A percentile compares a stretch with the other conserved stretches of the same genome.
phyloP scores from a whole-genome alignment of 2,329 filamentous ascomycete species.

The Microcyclosporella mali region DNA sequence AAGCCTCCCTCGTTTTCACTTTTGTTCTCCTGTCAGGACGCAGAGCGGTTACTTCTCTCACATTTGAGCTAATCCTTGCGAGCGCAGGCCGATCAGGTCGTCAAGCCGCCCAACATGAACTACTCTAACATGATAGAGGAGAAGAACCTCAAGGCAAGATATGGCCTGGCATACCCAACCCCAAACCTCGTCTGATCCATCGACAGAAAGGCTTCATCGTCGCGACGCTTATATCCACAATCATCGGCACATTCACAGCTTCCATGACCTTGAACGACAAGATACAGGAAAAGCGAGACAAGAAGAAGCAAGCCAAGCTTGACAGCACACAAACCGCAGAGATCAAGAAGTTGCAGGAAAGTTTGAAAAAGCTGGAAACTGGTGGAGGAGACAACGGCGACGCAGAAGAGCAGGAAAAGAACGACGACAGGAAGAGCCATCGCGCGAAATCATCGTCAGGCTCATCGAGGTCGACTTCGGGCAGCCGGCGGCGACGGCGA shows the following conservation, averaged over 20 bases:
- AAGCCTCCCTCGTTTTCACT: too few relatives aligned
- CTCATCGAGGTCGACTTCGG: constrained; percentile 15
- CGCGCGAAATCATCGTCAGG: constrained; percentile 1
- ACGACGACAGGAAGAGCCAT: constrained; percentile 3
- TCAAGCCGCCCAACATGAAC: constrained; percentile 32
- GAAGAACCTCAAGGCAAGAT: constrained; percentile 37
- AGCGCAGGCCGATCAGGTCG: too few relatives aligned
- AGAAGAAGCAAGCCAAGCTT: constrained; percentile 30
- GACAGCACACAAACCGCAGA: constrained; percentile 20
- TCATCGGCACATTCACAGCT: constrained; percentile 41
- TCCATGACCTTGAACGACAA: constrained; percentile 40
- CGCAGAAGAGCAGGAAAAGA: constrained; percentile 2
- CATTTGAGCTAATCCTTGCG: too few relatives aligned
- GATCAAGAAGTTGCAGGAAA: constrained; percentile 20
- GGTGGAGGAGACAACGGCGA: constrained; percentile 24
- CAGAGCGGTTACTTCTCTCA: too few relatives aligned
- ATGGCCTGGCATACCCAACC: neutral
- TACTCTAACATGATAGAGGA: constrained; percentile 43
- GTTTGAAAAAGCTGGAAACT: constrained; percentile 24
- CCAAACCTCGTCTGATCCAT: neutral
- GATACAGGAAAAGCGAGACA: constrained; percentile 29
- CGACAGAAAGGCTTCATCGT: constrained; percentile 40
- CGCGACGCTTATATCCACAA: constrained; percentile 40
- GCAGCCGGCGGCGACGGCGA: constrained; percentile 5
- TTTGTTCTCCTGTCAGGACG: too few relatives aligned